Evolutionary conservation across 805 yeast species (phyloP).

Genomic region (Metschnikowia cubensis): DNA sequence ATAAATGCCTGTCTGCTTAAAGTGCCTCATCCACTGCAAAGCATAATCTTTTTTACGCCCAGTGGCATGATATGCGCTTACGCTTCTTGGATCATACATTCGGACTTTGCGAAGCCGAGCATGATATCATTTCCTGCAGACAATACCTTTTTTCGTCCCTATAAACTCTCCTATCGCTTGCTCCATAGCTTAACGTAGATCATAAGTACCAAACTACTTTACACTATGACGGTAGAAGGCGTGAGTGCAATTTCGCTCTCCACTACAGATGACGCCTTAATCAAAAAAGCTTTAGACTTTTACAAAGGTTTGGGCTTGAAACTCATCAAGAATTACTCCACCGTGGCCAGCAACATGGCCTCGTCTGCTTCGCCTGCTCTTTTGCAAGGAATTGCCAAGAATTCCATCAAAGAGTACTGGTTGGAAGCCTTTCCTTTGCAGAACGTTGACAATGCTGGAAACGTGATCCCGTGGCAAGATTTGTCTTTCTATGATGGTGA

Average conservation of each 20-base stretch:
- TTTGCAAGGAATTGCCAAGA: constrained; percentile 55
- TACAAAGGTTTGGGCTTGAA: constrained; percentile 60
- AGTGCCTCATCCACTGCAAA: background rate
- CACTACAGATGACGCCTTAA: constrained; percentile 46
- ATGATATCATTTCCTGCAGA: constrained; percentile 8
- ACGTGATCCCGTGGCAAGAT: constrained; percentile 40
- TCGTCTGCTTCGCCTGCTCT: constrained; percentile 16
- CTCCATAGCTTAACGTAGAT: background rate
- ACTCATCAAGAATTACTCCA: constrained; percentile 55
- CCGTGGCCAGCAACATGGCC: constrained; percentile 39
- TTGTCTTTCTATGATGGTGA: constrained; percentile 37
- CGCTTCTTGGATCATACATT: constrained; percentile 2
- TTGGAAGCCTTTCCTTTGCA: constrained; percentile 61
- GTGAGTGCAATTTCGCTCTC: constrained; percentile 60
- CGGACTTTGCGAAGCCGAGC: constrained; percentile 19
- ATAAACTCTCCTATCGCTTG: constrained; percentile 5
- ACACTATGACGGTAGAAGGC: constrained; percentile 19
- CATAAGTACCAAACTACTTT: background rate
- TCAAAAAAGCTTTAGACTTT: constrained; percentile 48
- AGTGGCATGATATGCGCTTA: constrained; percentile 2
- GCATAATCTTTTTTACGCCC: background rate
- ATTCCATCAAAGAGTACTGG: constrained; percentile 71
- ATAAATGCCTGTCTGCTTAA: background rate
- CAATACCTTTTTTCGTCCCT: constrained; percentile 3
- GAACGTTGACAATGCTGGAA: constrained; percentile 29